Evolutionary conservation across 2,329 filamentous ascomycete species (phyloP).

Genomic region (Pestalotiopsis sp.): DNA sequence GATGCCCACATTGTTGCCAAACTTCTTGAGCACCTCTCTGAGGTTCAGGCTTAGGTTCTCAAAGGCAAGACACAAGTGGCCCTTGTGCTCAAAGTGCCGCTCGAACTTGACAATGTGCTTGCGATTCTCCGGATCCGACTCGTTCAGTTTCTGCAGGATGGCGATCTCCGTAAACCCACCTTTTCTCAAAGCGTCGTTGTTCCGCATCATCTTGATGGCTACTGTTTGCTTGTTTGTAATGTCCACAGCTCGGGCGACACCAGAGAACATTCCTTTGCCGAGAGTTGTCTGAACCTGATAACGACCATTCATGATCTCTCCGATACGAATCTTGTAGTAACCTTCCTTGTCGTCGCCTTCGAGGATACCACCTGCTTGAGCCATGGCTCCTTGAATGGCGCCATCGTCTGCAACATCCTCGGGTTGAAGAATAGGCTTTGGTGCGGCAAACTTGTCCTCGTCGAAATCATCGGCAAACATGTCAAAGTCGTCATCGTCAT

Average conservation of each 20-base stretch:
- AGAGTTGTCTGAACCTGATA: conserved; percentile 88
- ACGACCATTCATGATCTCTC: conserved; percentile 84
- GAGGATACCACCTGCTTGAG: conserved; percentile 68
- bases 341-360: conserved; percentile 95
- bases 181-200: conserved; percentile 90
- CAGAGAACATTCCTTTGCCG: conserved; percentile 94
- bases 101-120: conserved; percentile 91
- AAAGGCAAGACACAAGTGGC: conserved; percentile 94
- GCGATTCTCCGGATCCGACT: conserved; percentile 83
- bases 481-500: conserved; percentile 70
- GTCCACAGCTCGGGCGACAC: conserved; percentile 87
- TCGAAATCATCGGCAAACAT: conserved; percentile 89
- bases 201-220: conserved; percentile 96
- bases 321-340: conserved; percentile 93
- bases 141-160: conserved; percentile 84
- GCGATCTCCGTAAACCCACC: conserved; percentile 93
- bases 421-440: conserved; percentile 40
- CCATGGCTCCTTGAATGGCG: conserved; percentile 48
- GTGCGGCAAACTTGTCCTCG: conserved; percentile 64
- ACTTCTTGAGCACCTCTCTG: conserved; percentile 92
- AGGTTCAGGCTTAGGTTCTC: conserved; percentile 93
- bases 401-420: conserved; percentile 41
- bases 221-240: conserved; percentile 74
- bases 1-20: conserved; percentile 91
- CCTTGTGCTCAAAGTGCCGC: conserved; percentile 88